Evolutionary conservation across 2,329 filamentous ascomycete genomes (phyloP).

Genomic region (Aspergillus luchuensis): DNA sequence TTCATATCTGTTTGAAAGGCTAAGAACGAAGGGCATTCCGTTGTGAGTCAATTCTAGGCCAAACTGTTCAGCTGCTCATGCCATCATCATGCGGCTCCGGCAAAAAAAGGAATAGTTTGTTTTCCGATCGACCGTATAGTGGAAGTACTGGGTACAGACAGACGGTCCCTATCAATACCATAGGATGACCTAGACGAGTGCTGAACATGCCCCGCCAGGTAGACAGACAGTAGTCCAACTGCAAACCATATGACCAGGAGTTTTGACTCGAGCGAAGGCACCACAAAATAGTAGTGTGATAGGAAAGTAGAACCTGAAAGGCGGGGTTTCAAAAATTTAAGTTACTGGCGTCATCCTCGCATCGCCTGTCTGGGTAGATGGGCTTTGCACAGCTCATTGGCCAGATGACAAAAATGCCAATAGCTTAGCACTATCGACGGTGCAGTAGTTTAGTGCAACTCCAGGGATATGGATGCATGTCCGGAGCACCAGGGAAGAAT

Average conservation of each 20-base stretch:
- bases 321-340: slow-evolving; percentile 14
- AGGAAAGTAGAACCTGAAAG: slow-evolving; percentile 5
- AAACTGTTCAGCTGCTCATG: not conserved
- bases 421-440: not conserved
- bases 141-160: not conserved
- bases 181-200: too few species aligned
- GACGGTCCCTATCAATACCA: too few species aligned
- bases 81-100: not conserved
- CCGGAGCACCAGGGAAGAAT: not conserved
- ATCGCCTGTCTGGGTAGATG: not conserved
- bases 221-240: not conserved
- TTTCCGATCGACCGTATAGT: not conserved
- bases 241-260: not conserved
- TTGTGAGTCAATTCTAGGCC: not conserved
- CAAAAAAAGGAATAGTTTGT: not conserved
- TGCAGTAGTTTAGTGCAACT: not conserved
- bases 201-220: not conserved
- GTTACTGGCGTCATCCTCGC: not conserved
- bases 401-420: not conserved
- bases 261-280: not conserved
- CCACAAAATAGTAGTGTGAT: not conserved
- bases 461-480: slow-evolving; percentile 2
- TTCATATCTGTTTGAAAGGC: not conserved
- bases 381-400: not conserved
- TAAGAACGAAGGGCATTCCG: not conserved